phyloP scores from a whole-genome alignment of 768 basidiomycete species.

The Pholiota conissans region DNA sequence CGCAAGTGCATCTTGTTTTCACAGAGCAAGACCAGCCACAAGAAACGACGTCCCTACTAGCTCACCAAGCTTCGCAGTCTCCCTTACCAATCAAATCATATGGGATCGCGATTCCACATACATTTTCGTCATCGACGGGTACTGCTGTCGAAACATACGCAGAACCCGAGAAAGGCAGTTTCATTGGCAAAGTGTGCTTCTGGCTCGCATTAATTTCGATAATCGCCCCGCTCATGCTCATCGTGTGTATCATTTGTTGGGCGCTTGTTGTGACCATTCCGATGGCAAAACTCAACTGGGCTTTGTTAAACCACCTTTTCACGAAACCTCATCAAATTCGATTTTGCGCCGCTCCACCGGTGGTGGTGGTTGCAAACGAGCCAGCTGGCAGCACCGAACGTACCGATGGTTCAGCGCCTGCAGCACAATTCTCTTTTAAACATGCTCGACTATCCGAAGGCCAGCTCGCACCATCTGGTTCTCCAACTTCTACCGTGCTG shows the following conservation, averaged over 20 bases:
- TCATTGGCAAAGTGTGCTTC: conserved; percentile 74
- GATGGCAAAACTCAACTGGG: conserved; percentile 98
- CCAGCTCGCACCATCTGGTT: conserved; percentile 83
- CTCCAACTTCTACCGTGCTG: conserved; percentile 83
- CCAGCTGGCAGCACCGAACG: conserved; percentile 6
- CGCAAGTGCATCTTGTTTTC: conserved; percentile 37
- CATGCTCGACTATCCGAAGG: conserved; percentile 79
- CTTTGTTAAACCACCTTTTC: conserved; percentile 81
- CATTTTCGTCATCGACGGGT: conserved; percentile 29
- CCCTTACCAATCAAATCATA: conserved; percentile 62
- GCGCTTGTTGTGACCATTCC: conserved; percentile 93
- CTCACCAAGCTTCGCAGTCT: conserved; percentile 27
- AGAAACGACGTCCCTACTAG: conserved; percentile 52
- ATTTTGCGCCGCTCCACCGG: conserved; percentile 86
- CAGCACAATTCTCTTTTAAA: conserved; percentile 56
- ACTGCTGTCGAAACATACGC: conserved; percentile 27
- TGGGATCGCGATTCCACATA: conserved; percentile 51
- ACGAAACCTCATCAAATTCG: conserved; percentile 81
- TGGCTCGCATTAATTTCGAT: conserved; percentile 76
- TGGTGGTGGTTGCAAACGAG: conserved; percentile 50
- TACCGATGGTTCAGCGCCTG: conserved; percentile 18
- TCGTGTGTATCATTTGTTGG: conserved; percentile 92
- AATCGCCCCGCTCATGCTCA: conserved; percentile 86
- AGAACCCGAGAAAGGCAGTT: conserved; percentile 36
- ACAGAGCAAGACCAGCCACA: conserved; percentile 37